Conservation (phyloP, 2,329 filamentous ascomycete species). For the Malbranchea zuffiana region DNA sequence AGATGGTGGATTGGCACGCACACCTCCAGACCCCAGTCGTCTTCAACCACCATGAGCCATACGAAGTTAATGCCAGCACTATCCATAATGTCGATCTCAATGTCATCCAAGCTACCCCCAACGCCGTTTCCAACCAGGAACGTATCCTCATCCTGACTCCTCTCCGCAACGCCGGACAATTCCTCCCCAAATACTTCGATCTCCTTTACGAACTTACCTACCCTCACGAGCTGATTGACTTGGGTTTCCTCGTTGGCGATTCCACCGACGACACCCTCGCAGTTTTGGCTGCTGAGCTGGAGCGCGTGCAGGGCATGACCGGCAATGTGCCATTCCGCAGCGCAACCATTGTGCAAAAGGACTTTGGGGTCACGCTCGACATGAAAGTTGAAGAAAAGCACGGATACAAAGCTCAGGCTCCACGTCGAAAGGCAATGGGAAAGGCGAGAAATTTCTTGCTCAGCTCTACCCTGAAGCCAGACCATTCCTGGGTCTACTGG, state of each 20-base stretch:
- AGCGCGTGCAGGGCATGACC: conserved; percentile 71
- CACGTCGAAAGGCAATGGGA: conserved; percentile 80
- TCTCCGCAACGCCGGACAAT: conserved; percentile 73
- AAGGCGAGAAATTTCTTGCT: conserved; percentile 87
- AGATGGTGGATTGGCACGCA: conserved; percentile 77
- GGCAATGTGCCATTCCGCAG: conserved; percentile 61
- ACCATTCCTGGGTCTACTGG: conserved; percentile 99
- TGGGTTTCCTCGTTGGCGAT: conserved; percentile 89
- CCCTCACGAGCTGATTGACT: conserved; percentile 86
- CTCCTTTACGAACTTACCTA: conserved; percentile 82
- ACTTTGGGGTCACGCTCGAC: conserved; percentile 63
- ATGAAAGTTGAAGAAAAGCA: conserved; percentile 78
- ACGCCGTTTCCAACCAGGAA: conserved; percentile 71
- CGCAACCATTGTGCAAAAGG: conserved; percentile 76
- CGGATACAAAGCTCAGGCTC: conserved; percentile 75
- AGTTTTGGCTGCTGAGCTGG: conserved; percentile 71
- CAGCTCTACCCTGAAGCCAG: conserved; percentile 69
- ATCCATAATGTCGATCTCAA: conserved; percentile 81
- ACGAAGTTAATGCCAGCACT: conserved; percentile 69
- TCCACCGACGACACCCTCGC: conserved; percentile 83
- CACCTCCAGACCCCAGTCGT: conserved; percentile 87
- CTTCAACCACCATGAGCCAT: conserved; percentile 86
- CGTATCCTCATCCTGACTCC: conserved; percentile 85
- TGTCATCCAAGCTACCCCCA: conserved; percentile 64
- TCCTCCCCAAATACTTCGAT: conserved; percentile 85